Evolutionary conservation across 768 basidiomycete species (phyloP).

Genomic region (Termitomyces sp.): DNA sequence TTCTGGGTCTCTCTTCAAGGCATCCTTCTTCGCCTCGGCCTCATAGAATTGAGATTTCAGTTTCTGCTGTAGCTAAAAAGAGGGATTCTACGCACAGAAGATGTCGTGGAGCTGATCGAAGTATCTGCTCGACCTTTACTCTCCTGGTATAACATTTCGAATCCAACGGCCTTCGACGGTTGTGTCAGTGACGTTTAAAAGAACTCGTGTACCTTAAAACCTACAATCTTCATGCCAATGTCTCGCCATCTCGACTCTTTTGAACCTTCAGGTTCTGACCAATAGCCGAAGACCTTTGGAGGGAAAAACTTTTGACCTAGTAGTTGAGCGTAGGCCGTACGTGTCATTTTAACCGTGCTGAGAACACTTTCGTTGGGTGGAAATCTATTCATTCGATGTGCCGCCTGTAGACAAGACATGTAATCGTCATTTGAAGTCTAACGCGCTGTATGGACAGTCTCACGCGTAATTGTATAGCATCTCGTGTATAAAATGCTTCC

Average conservation of each 20-base stretch:
- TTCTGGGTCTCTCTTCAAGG: constrained; percentile 57
- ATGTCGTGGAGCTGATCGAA: constrained; percentile 28
- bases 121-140: constrained; percentile 51
- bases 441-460: constrained; percentile 18
- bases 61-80: background rate
- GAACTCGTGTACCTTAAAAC: constrained; percentile 13
- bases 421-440: background rate
- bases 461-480: constrained; percentile 85
- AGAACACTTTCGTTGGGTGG: constrained; percentile 64
- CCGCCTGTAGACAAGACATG: constrained; percentile 44
- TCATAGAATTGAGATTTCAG: constrained; percentile 18
- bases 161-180: constrained; percentile 71
- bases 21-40: constrained; percentile 63
- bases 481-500: constrained; percentile 93
- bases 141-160: constrained; percentile 94
- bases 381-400: constrained; percentile 87
- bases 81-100: constrained; percentile 39
- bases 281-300: constrained; percentile 81
- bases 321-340: constrained; percentile 92
- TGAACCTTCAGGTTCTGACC: constrained; percentile 56
- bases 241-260: constrained; percentile 75
- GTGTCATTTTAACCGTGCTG: constrained; percentile 68
- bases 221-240: constrained; percentile 89
- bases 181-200: constrained; percentile 4
- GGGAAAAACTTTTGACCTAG: constrained; percentile 89